Percentiles rank a stretch among this genome's conserved stretches.
Evolutionary conservation across 2,329 filamentous ascomycete genomes (phyloP).

Genomic region (Colletotrichum magnum): DNA sequence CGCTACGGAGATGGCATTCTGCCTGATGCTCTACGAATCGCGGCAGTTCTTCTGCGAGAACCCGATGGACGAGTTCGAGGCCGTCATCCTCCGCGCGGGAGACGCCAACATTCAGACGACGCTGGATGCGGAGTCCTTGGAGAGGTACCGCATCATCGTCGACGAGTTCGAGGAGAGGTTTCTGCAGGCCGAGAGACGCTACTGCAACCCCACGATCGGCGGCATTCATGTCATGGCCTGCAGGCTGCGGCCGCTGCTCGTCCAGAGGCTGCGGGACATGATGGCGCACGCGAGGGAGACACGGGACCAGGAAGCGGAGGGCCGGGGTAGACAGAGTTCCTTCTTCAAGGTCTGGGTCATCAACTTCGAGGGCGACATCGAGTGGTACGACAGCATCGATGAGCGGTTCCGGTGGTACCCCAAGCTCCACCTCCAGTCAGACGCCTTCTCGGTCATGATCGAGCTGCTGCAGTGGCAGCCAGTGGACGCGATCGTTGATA

Average conservation of each 20-base stretch:
- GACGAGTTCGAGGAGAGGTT: slow-evolving; percentile 59
- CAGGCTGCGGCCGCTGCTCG: slow-evolving; percentile 60
- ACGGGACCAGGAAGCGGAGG: slow-evolving; percentile 64
- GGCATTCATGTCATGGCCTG: slow-evolving; percentile 65
- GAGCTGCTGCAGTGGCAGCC: slow-evolving; percentile 65
- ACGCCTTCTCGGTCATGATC: slow-evolving; percentile 68
- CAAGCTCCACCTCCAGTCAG: slow-evolving; percentile 67
- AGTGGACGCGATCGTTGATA: slow-evolving; percentile 64
- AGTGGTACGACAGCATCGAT: slow-evolving; percentile 58
- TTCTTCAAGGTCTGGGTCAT: slow-evolving; percentile 68
- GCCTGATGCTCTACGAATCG: slow-evolving; percentile 60
- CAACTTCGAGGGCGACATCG: slow-evolving; percentile 61
- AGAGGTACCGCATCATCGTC: slow-evolving; percentile 59
- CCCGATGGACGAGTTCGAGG: slow-evolving; percentile 57
- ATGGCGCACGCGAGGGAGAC: slow-evolving; percentile 61
- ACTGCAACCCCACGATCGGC: slow-evolving; percentile 66
- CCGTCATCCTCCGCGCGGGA: slow-evolving; percentile 53
- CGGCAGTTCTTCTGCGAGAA: slow-evolving; percentile 63
- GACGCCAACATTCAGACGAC: slow-evolving; percentile 59
- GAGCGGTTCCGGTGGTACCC: slow-evolving; percentile 69
- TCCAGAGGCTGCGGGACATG: slow-evolving; percentile 63
- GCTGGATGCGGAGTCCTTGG: slow-evolving; percentile 53
- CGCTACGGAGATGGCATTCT: slow-evolving; percentile 49
- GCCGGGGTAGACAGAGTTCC: slow-evolving; percentile 64
- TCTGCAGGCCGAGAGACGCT: slow-evolving; percentile 60